phyloP scores from a whole-genome alignment of 2,329 filamentous ascomycete genomes.

The Cordyceps fumosorosea region DNA sequence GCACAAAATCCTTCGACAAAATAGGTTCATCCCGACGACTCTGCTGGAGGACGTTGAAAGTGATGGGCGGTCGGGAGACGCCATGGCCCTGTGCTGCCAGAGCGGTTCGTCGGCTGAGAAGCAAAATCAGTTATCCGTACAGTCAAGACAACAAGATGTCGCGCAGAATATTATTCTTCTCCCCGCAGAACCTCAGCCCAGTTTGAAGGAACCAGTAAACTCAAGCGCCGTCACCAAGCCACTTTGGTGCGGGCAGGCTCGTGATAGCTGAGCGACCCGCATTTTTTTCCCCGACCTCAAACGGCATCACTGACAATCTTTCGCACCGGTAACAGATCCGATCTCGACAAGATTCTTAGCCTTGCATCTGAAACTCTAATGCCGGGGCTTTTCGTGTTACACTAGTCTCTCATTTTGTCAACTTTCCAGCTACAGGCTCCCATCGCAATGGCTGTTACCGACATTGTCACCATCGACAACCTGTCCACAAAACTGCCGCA shows the following conservation, averaged over 20 bases:
- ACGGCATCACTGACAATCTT: not conserved
- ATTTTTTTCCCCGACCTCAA: conserved; percentile 1
- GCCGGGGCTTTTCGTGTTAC: not conserved
- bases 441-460: conserved; percentile 26
- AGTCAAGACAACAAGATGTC: no score
- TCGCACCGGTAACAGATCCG: not conserved
- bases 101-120: not conserved
- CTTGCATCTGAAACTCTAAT: not conserved
- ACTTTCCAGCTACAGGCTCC: not conserved
- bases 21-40: not conserved
- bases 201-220: no score
- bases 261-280: not conserved
- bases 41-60: not conserved
- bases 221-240: not conserved
- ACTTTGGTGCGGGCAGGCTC: not conserved
- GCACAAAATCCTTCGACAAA: not conserved
- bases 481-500: conserved; percentile 40
- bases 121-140: not conserved
- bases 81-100: not conserved
- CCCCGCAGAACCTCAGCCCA: no score
- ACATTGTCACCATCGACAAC: conserved; percentile 47
- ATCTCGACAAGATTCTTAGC: not conserved
- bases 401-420: not conserved
- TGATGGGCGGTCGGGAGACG: not conserved
- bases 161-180: no score